phyloP scores from a whole-genome alignment of 345 rosid genomes.

The Cochlearia excelsa region DNA sequence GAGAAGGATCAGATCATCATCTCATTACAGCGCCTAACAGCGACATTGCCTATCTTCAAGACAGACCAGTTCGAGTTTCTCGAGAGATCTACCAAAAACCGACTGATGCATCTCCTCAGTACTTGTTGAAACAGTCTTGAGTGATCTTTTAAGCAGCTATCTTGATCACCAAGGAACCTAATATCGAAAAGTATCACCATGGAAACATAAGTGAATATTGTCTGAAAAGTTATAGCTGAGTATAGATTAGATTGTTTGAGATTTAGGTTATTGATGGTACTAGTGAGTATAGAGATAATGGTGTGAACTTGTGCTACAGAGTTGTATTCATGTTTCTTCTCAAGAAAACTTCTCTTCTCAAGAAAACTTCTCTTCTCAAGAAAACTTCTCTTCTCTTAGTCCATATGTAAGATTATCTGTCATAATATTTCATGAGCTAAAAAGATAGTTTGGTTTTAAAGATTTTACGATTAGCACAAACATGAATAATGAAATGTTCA shows the following conservation, averaged over 20 bases:
- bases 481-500: too few relatives aligned
- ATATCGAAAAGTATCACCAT: background rate
- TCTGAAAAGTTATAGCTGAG: conserved; percentile 9
- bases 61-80: conserved; percentile 62
- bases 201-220: conserved; percentile 20
- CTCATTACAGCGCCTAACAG: conserved; percentile 66
- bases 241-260: background rate
- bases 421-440: background rate
- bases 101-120: conserved; percentile 20
- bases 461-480: background rate
- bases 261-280: background rate
- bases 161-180: conserved; percentile 5
- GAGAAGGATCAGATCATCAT: conserved; percentile 67
- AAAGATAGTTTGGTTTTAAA: conserved; percentile 20
- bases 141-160: background rate
- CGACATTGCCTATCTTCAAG: conserved; percentile 62
- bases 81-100: conserved; percentile 39
- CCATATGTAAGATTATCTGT: conserved; percentile 17
- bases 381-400: conserved; percentile 4
- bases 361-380: background rate
- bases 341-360: background rate
- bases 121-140: conserved; percentile 29
- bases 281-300: conserved; percentile 16
- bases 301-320: conserved; percentile 18
- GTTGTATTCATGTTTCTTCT: conserved; percentile 5